A percentile compares a stretch with the other conserved stretches of the same genome.
phyloP scores from a whole-genome alignment of 495 filamentous ascomycete species.

The Penicillium manginii region DNA sequence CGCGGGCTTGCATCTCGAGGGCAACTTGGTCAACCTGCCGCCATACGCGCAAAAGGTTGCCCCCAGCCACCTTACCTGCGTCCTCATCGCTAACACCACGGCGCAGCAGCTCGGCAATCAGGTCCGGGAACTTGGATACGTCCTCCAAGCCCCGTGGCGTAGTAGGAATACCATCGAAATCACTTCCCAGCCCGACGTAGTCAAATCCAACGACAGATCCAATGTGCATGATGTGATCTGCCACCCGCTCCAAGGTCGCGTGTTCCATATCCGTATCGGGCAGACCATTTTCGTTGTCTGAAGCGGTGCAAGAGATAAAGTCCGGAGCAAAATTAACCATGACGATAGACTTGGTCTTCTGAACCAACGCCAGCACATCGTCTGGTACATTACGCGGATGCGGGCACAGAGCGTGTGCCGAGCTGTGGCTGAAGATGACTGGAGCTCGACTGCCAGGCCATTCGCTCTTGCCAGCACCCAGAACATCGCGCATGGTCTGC shows the following conservation, averaged over 20 bases:
- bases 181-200: conserved; percentile 65
- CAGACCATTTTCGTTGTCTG: conserved; percentile 47
- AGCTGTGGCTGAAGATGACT: conserved; percentile 63
- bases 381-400: conserved; percentile 65
- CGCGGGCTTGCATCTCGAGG: conserved; percentile 60
- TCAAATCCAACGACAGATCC: conserved; percentile 59
- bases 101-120: conserved; percentile 73
- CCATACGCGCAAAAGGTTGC: conserved; percentile 79
- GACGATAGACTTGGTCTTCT: conserved; percentile 56
- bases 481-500: conserved; percentile 59
- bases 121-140: conserved; percentile 79
- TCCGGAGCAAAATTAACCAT: conserved; percentile 71
- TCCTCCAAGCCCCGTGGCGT: conserved; percentile 63
- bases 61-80: conserved; percentile 68
- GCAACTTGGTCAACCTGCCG: conserved; percentile 69
- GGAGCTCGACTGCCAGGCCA: conserved; percentile 52
- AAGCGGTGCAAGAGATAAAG: conserved; percentile 67
- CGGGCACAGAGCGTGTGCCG: conserved; percentile 54
- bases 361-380: conserved; percentile 58
- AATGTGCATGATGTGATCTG: conserved; percentile 63
- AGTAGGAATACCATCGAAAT: conserved; percentile 62
- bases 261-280: conserved; percentile 59
- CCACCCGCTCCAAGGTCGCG: conserved; percentile 79
- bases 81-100: conserved; percentile 71
- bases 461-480: conserved; percentile 48